Evolutionary conservation across 495 filamentous ascomycete species (phyloP).

Genomic region (Aspergillus affinis): DNA sequence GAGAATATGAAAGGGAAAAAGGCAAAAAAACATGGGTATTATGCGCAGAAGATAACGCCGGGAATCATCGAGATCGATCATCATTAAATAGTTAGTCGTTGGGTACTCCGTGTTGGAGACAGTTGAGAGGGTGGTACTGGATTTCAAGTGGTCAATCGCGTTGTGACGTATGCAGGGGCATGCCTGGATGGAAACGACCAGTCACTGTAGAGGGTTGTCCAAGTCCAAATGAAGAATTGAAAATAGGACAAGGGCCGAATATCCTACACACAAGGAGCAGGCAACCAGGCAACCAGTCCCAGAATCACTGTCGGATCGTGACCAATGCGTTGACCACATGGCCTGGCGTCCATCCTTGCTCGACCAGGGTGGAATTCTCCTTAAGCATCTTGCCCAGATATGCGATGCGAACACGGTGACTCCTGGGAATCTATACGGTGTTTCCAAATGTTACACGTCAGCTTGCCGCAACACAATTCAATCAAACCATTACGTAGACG

Average conservation of each 20-base stretch:
- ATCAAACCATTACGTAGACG: not conserved
- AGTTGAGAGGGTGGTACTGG: not conserved
- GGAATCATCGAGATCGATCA: conserved; percentile 1
- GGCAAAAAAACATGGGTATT: conserved; percentile 41
- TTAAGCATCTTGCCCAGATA: conserved; percentile 80
- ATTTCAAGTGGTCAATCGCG: not conserved
- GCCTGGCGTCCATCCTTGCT: conserved; percentile 74
- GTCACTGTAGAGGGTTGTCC: not conserved
- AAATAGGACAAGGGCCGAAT: not conserved
- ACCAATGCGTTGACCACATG: conserved; percentile 81
- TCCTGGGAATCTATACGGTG: conserved; percentile 40
- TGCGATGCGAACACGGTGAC: conserved; percentile 62
- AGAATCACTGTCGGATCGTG: conserved; percentile 38
- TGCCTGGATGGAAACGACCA: not conserved
- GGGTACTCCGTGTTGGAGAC: not conserved
- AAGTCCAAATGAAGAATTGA: not conserved
- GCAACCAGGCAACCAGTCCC: not conserved
- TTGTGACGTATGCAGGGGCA: not conserved
- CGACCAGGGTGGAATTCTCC: conserved; percentile 59
- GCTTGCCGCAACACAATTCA: not conserved
- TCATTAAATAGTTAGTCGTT: not conserved
- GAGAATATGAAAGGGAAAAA: conserved; percentile 8
- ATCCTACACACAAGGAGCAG: not conserved
- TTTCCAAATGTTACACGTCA: not conserved
- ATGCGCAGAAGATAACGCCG: conserved; percentile 26